Conservation (phyloP, 495 filamentous ascomycete genomes). For the Apodospora peruviana region DNA sequence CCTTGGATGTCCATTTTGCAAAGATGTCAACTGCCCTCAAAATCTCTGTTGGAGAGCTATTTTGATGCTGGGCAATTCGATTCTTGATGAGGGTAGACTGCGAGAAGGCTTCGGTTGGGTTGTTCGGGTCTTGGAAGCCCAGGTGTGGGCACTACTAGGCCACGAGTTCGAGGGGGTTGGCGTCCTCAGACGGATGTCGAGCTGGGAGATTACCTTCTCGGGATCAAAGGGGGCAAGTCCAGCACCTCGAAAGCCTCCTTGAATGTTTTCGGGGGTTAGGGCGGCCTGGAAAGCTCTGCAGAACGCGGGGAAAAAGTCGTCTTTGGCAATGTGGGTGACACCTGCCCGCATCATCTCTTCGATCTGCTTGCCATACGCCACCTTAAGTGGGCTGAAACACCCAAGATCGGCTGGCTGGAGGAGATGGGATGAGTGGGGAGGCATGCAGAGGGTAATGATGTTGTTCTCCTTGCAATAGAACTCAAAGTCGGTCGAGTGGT, state of each 20-base stretch:
- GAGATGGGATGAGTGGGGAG: constrained; percentile 10
- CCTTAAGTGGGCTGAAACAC: constrained; percentile 7
- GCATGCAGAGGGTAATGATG: constrained; percentile 12
- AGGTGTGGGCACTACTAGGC: neutral
- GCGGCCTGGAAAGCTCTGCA: neutral
- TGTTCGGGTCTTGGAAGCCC: constrained; percentile 1
- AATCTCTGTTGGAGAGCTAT: neutral
- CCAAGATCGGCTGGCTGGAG: constrained; percentile 13
- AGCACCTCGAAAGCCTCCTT: too few species aligned
- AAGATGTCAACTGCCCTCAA: neutral
- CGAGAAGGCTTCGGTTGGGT: neutral
- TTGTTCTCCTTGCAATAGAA: constrained; percentile 9
- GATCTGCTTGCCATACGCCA: constrained; percentile 9
- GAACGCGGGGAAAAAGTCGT: constrained; percentile 12
- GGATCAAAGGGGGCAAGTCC: constrained; percentile 11
- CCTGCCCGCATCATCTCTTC: constrained; percentile 4
- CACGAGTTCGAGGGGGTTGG: constrained; percentile 2
- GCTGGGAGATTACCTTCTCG: constrained; percentile 10
- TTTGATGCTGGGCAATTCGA: neutral
- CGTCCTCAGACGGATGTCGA: constrained; percentile 1
- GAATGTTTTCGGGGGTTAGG: too few species aligned
- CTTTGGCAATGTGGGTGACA: constrained; percentile 7
- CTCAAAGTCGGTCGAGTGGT: constrained; percentile 10
- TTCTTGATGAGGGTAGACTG: constrained; percentile 2
- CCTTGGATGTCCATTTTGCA: neutral